Percentiles rank a stretch among this genome's conserved stretches.
These are phyloP conservation scores for Coniochaeta prunicola DNA, from an alignment of 2,329 filamentous ascomycete species.

Conservation along the genomic window DNA sequence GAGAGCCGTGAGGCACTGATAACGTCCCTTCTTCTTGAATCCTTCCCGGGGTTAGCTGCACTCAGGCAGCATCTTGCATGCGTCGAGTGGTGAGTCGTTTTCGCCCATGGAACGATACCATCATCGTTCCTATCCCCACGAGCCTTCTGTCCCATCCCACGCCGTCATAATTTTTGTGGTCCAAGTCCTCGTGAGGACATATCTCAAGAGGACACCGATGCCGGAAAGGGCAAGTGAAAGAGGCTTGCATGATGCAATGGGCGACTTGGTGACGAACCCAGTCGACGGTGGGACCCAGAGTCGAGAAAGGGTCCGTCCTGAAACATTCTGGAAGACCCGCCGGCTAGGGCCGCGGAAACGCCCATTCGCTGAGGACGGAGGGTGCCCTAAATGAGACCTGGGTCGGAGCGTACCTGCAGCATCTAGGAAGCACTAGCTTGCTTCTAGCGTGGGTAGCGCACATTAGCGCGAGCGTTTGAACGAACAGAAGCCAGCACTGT, in stretches of 20 bases:
- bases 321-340: constrained; percentile 3
- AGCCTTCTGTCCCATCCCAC: not conserved
- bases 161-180: not conserved
- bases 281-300: not conserved
- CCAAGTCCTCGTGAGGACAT: not conserved
- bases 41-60: not conserved
- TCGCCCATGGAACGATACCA: not conserved
- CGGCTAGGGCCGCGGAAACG: not conserved
- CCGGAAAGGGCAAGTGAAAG: not conserved
- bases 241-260: not conserved
- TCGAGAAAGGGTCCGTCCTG: not conserved
- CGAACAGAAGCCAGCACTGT: not conserved
- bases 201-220: not conserved
- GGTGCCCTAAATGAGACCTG: not conserved
- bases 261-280: not conserved
- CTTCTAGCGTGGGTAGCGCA: not conserved
- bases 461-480: not conserved
- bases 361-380: not conserved
- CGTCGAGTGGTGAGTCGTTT: not conserved
- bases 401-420: constrained; percentile 3
- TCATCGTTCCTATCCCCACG: not conserved
- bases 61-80: not conserved
- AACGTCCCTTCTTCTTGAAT: not conserved
- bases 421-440: not conserved
- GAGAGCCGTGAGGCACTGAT: not conserved